These are phyloP conservation scores for Geranomyces variabilis DNA, from an alignment of 192 early-diverging fungal genomes.

Conservation along the genomic window DNA sequence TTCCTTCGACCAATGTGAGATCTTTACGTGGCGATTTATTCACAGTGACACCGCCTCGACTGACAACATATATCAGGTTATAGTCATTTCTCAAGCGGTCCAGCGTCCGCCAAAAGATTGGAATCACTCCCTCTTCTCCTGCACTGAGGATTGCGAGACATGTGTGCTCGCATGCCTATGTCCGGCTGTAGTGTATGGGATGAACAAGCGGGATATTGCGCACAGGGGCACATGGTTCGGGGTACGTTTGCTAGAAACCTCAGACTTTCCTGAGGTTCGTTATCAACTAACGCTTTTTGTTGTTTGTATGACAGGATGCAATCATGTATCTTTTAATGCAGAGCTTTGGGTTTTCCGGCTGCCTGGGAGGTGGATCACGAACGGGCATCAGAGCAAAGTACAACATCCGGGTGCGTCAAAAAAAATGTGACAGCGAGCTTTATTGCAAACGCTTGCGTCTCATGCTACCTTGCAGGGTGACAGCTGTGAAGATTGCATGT, in stretches of 20 bases:
- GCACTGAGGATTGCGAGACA: conserved; percentile 22
- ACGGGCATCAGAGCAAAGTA: conserved; percentile 26
- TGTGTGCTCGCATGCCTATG: conserved; percentile 12
- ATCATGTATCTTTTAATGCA: conserved; percentile 13
- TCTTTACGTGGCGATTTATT: too few species aligned
- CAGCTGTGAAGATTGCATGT: conserved; percentile 11
- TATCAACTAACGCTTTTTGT: not conserved
- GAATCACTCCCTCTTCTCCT: conserved; percentile 31
- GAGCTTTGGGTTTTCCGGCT: conserved; percentile 5
- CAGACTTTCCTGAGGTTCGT: too few species aligned
- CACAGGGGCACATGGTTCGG: conserved; percentile 1
- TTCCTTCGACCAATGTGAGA: conserved; percentile 17
- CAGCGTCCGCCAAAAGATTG: conserved; percentile 36
- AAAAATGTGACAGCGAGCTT: too few species aligned
- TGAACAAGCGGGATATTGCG: conserved; percentile 28
- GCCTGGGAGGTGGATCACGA: conserved; percentile 22
- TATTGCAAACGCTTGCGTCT: too few species aligned
- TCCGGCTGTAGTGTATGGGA: conserved; percentile 27
- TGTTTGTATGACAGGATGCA: conserved; percentile 3
- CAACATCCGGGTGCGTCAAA: conserved; percentile 31
- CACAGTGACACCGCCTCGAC: too few species aligned
- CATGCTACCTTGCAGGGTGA: conserved; percentile 9
- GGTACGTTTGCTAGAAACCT: not conserved
- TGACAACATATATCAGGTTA: too few species aligned
- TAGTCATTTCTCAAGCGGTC: conserved; percentile 24